Conservation (phyloP, 768 basidiomycete species). For the Scleroderma bovista region DNA sequence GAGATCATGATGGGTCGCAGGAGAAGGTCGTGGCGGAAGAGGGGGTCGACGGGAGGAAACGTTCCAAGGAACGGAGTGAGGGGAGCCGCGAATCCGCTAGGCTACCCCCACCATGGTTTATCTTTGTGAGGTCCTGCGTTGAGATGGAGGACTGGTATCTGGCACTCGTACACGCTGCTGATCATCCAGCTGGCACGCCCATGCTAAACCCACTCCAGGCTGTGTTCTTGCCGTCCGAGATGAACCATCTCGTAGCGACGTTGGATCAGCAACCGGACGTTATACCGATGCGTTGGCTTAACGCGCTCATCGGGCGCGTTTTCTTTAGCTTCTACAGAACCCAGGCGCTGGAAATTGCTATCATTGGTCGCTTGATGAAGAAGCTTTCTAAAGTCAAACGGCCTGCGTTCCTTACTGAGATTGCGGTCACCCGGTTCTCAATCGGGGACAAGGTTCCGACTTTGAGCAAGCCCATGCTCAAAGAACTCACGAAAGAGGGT, state of each 20-base stretch:
- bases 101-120: constrained; percentile 75
- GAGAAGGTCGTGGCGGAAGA: constrained; percentile 39
- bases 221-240: constrained; percentile 73
- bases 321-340: constrained; percentile 93
- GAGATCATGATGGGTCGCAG: not conserved
- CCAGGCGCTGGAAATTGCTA: constrained; percentile 70
- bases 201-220: constrained; percentile 53
- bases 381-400: constrained; percentile 90
- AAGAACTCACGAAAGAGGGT: constrained; percentile 92
- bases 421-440: constrained; percentile 84
- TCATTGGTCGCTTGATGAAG: constrained; percentile 87
- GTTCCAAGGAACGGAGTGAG: constrained; percentile 35
- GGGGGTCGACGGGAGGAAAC: constrained; percentile 30
- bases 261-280: constrained; percentile 93
- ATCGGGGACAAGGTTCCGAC: constrained; percentile 82
- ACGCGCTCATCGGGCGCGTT: constrained; percentile 86
- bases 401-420: constrained; percentile 78
- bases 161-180: constrained; percentile 69
- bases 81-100: constrained; percentile 40
- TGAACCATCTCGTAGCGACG: constrained; percentile 75
- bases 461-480: constrained; percentile 96
- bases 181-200: constrained; percentile 56
- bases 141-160: constrained; percentile 99
- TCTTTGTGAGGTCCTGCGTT: constrained; percentile 81
- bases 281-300: constrained; percentile 96